Base-by-base conservation (phyloP, 768 basidiomycete species). In the Suillus tomentosus region DNA sequence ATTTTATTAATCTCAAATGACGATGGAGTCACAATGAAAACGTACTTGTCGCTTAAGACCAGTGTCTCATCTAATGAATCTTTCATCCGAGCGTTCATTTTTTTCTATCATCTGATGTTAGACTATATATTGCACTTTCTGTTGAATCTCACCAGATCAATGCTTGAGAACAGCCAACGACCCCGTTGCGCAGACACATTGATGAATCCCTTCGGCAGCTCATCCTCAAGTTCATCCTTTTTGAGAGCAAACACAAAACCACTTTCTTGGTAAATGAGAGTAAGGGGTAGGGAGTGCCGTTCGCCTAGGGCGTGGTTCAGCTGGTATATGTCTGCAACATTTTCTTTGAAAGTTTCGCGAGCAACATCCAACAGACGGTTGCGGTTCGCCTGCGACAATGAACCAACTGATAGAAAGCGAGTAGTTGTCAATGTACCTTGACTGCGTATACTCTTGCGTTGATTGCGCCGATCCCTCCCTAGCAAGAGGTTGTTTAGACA, bases 321-420 rank as follows among this genome's bases (percentile, higher is more conserved):
- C 61, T 88, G 82, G 66, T 88, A 87, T 61, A 97, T 94, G 71
- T 99, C 96, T 17, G 87, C 84, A 51, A 96, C 83, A 68, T 96
- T 96, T 74, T 99, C 96, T 69, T 90, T 93, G 79, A 90, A 98
- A 0, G 96, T 96, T 74, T 94, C 94, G 3, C 97, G 85, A 2
- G 96, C 97, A 8, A 99, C 94, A 67, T 99, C 96, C 37, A 99
- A 87, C 11, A 96, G 81, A 36, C 86, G 86, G 68, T 94, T 92
- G 70, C 83, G 84, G 65, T 92, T 91, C 3, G 93, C 91, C 85
- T 90, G 54, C 8, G 58, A 51, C 43, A 45, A 36, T 39, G 39
- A 50, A 31, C 40, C 40, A 13, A 37, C 19, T 3, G 39, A 47
- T 66, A 56, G 40, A 22, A 57, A 34, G 11, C 47, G 1, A 15